Percentiles rank a stretch among this genome's conserved stretches.
These are phyloP conservation scores for Cercospora zeina DNA, from an alignment of 2,329 filamentous ascomycete species.

Conservation along the genomic window DNA sequence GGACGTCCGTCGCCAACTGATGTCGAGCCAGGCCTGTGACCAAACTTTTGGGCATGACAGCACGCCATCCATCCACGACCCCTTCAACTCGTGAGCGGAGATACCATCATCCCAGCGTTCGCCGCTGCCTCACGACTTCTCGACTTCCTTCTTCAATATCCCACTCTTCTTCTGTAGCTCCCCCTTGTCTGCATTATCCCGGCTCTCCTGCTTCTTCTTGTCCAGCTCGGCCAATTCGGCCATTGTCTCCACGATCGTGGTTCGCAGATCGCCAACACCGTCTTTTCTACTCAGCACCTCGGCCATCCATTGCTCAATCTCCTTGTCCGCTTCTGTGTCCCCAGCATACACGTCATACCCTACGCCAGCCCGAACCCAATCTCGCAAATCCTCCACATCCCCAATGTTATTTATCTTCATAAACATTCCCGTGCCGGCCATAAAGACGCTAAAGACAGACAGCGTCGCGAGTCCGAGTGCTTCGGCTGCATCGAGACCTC, in stretches of 20 bases:
- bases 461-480: slow-evolving; percentile 84
- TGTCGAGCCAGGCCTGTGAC: background rate
- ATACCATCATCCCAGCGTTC: background rate
- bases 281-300: slow-evolving; percentile 53
- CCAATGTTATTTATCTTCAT: slow-evolving; percentile 75
- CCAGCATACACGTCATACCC: slow-evolving; percentile 60
- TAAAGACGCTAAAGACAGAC: slow-evolving; percentile 73
- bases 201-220: slow-evolving; percentile 25
- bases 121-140: slow-evolving; percentile 9
- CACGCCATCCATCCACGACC: too few species aligned
- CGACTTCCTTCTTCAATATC: slow-evolving; percentile 33
- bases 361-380: slow-evolving; percentile 59
- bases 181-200: slow-evolving; percentile 10
- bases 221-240: slow-evolving; percentile 36
- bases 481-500: slow-evolving; percentile 72
- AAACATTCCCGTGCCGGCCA: slow-evolving; percentile 72
- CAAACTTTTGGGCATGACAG: too few species aligned
- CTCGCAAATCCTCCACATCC: slow-evolving; percentile 55
- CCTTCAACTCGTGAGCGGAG: background rate
- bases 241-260: slow-evolving; percentile 37
- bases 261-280: slow-evolving; percentile 38
- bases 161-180: slow-evolving; percentile 34
- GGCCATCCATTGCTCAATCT: slow-evolving; percentile 57
- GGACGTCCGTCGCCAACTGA: background rate
- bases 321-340: slow-evolving; percentile 53